Conservation (phyloP, 2,329 filamentous ascomycete genomes). For the Ramichloridium luteum region DNA sequence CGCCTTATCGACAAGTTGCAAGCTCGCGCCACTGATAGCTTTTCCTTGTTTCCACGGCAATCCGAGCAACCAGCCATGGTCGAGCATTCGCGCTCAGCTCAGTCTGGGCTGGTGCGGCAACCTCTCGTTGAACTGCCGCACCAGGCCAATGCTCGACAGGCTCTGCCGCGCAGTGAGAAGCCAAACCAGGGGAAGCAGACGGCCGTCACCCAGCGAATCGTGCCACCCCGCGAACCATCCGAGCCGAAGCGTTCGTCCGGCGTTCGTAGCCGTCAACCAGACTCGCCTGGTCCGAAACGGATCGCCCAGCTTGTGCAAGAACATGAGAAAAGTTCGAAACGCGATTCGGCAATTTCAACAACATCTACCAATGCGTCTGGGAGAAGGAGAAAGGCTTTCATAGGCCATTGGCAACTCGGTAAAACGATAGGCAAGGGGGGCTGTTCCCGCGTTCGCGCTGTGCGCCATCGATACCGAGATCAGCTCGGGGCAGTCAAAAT, state of each 20-base stretch:
- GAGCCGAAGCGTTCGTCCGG: slow-evolving; percentile 32
- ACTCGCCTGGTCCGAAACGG: slow-evolving; percentile 38
- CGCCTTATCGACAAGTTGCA: too few species aligned
- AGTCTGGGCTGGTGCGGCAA: slow-evolving; percentile 15
- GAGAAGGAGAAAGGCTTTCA: slow-evolving; percentile 50
- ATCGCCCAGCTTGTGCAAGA: slow-evolving; percentile 38
- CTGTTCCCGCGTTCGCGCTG: slow-evolving; percentile 75
- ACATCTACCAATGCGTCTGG: slow-evolving; percentile 42
- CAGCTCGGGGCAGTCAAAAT: slow-evolving; percentile 91
- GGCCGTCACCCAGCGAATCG: slow-evolving; percentile 11
- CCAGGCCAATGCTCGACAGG: slow-evolving; percentile 20
- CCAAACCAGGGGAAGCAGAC: slow-evolving; percentile 11
- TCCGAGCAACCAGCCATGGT: too few species aligned
- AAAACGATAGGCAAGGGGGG: slow-evolving; percentile 81
- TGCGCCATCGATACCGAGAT: slow-evolving; percentile 56
- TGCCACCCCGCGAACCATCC: slow-evolving; percentile 35
- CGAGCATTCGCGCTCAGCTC: slow-evolving; percentile 17
- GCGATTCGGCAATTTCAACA: slow-evolving; percentile 42
- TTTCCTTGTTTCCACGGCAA: too few species aligned
- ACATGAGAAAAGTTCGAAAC: slow-evolving; percentile 38
- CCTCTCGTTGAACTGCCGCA: slow-evolving; percentile 21
- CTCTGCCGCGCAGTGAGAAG: slow-evolving; percentile 8
- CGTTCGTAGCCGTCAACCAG: slow-evolving; percentile 26
- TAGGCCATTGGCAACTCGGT: slow-evolving; percentile 89
- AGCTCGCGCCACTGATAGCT: too few species aligned